phyloP scores from a whole-genome alignment of 177 flowering plant genomes.

The Vitis hybrid region DNA sequence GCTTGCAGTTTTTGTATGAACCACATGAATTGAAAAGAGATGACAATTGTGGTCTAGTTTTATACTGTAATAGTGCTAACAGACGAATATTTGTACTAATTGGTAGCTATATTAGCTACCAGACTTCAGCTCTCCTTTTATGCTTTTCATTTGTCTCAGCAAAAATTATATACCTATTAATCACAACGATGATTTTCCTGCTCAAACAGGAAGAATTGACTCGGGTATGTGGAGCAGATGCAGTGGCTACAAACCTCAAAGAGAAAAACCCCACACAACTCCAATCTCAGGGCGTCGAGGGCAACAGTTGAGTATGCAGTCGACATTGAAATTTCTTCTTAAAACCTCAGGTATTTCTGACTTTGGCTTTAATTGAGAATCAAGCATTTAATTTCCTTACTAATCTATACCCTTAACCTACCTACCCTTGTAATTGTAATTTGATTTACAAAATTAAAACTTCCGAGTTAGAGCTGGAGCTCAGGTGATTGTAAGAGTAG shows the following conservation, averaged over 20 bases:
- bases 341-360: slow-evolving; percentile 4
- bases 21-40: no score
- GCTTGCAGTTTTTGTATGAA: no score
- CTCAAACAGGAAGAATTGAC: slow-evolving; percentile 66
- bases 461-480: slow-evolving; percentile 1
- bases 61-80: no score
- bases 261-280: slow-evolving; percentile 11
- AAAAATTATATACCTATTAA: no score
- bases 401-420: slow-evolving; percentile 24
- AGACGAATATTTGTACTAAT: no score
- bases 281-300: slow-evolving; percentile 34
- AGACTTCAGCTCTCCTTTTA: no score
- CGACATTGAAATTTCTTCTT: slow-evolving; percentile 4
- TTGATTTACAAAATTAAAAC: neutral
- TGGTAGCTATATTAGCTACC: no score
- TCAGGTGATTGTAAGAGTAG: neutral
- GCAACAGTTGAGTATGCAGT: slow-evolving; percentile 25
- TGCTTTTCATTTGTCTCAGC: no score
- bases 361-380: slow-evolving; percentile 12
- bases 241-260: slow-evolving; percentile 40
- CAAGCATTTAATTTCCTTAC: slow-evolving; percentile 16
- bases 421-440: slow-evolving; percentile 13
- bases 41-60: no score
- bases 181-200: neutral
- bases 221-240: slow-evolving; percentile 52